Percentiles rank a stretch among this genome's conserved stretches.
Evolutionary conservation across 768 basidiomycete genomes (phyloP).

Genomic region (Omphalotus guepiniiformis): DNA sequence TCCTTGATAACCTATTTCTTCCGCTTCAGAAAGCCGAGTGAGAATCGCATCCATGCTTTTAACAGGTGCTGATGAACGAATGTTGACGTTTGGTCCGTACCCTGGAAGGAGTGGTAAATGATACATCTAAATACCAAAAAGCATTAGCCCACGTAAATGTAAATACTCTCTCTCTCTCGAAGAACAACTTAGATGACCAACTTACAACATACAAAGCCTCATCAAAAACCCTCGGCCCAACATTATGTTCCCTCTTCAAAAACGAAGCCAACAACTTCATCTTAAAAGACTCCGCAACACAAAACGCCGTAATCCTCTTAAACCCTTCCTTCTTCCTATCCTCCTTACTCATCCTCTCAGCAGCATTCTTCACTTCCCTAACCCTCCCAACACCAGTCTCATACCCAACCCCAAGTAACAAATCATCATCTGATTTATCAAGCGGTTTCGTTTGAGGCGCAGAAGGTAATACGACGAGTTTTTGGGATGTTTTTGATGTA

Average conservation of each 20-base stretch:
- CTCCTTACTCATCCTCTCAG: conserved; percentile 84
- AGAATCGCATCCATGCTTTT: conserved; percentile 48
- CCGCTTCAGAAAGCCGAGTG: conserved; percentile 75
- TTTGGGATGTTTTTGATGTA: conserved; percentile 88
- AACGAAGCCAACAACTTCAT: conserved; percentile 83
- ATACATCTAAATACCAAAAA: conserved; percentile 59
- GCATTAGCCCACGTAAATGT: not conserved
- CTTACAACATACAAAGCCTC: conserved; percentile 91
- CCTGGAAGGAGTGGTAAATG: conserved; percentile 89
- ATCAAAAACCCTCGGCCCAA: conserved; percentile 80
- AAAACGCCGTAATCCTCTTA: conserved; percentile 85
- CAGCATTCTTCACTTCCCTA: conserved; percentile 77
- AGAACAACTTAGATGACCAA: conserved; percentile 12
- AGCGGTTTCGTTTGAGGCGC: conserved; percentile 84
- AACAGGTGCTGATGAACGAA: conserved; percentile 77
- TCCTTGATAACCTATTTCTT: conserved; percentile 87
- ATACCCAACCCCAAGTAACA: conserved; percentile 46
- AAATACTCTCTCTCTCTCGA: conserved; percentile 3
- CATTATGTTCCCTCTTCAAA: conserved; percentile 91
- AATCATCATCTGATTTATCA: conserved; percentile 42
- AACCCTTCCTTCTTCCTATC: conserved; percentile 80
- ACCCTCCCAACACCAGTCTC: conserved; percentile 59
- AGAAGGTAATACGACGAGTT: conserved; percentile 85
- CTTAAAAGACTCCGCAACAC: conserved; percentile 78
- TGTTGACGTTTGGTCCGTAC: conserved; percentile 77